phyloP scores from a whole-genome alignment of 768 basidiomycete species.

The Suillus ampliporus region DNA sequence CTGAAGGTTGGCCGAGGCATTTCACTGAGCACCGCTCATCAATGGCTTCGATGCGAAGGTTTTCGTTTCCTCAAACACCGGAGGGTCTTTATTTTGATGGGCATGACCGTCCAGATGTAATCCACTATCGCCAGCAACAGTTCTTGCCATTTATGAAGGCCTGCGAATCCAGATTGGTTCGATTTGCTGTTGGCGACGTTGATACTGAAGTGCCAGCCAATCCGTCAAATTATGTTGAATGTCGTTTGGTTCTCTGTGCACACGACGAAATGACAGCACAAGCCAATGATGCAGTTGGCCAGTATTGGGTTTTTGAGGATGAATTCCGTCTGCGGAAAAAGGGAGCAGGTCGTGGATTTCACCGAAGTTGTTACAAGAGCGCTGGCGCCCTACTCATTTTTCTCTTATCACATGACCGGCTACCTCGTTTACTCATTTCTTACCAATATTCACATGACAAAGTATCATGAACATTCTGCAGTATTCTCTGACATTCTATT shows the following conservation, averaged over 20 bases:
- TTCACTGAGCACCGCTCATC: constrained; percentile 7
- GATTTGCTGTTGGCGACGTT: constrained; percentile 20
- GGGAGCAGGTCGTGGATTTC: constrained; percentile 42
- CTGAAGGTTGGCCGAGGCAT: constrained; percentile 6
- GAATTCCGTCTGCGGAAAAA: constrained; percentile 45
- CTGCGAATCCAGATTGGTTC: constrained; percentile 19
- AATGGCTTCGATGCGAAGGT: constrained; percentile 1
- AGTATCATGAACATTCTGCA: too few relatives aligned
- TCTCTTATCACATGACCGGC: too few relatives aligned
- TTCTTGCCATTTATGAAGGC: constrained; percentile 26
- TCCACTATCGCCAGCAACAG: constrained; percentile 21
- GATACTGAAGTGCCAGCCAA: constrained; percentile 8
- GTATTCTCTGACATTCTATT: too few relatives aligned
- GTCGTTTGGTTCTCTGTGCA: constrained; percentile 24
- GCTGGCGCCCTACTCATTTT: too few relatives aligned
- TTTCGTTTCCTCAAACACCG: constrained; percentile 16
- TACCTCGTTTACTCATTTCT: too few relatives aligned
- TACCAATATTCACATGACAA: too few relatives aligned
- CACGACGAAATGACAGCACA: constrained; percentile 50
- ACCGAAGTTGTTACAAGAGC: too few relatives aligned
- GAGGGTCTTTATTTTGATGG: constrained; percentile 27
- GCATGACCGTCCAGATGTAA: constrained; percentile 27
- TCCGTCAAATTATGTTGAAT: constrained; percentile 24
- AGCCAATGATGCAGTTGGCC: constrained; percentile 39
- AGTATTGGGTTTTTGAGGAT: constrained; percentile 42